These are phyloP conservation scores for Porcisia hertigi DNA, from an alignment of 208 protist genomes.

Conservation along the genomic window DNA sequence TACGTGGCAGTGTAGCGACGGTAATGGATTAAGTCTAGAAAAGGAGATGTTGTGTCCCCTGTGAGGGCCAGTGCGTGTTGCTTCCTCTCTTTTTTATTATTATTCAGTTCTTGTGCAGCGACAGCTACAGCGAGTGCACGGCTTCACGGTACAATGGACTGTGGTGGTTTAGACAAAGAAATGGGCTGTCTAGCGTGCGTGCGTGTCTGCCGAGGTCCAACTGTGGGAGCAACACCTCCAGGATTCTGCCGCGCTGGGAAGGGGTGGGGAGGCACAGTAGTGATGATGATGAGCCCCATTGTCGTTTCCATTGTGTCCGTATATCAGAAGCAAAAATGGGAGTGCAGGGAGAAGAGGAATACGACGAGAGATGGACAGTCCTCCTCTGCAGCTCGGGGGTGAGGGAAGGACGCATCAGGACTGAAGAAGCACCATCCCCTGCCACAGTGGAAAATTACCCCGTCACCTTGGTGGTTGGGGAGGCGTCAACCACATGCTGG, in stretches of 20 bases:
- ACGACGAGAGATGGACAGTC: not conserved
- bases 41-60: not conserved
- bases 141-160: not conserved
- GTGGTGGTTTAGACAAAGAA: not conserved
- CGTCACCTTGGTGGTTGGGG: no score
- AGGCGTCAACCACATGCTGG: no score
- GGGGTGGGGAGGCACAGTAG: not conserved
- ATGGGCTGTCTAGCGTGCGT: not conserved
- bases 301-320: not conserved
- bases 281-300: not conserved
- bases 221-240: not conserved
- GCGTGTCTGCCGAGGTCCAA: not conserved
- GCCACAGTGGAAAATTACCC: no score
- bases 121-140: not conserved
- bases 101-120: not conserved
- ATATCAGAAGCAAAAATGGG: not conserved
- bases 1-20: not conserved
- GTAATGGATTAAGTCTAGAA: not conserved
- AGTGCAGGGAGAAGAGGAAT: not conserved
- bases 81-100: not conserved
- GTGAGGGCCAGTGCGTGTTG: not conserved
- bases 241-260: not conserved
- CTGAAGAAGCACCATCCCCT: not conserved
- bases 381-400: not conserved
- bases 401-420: not conserved